phyloP scores from a whole-genome alignment of 768 basidiomycete genomes.

The Clitopilus passeckerianus region DNA sequence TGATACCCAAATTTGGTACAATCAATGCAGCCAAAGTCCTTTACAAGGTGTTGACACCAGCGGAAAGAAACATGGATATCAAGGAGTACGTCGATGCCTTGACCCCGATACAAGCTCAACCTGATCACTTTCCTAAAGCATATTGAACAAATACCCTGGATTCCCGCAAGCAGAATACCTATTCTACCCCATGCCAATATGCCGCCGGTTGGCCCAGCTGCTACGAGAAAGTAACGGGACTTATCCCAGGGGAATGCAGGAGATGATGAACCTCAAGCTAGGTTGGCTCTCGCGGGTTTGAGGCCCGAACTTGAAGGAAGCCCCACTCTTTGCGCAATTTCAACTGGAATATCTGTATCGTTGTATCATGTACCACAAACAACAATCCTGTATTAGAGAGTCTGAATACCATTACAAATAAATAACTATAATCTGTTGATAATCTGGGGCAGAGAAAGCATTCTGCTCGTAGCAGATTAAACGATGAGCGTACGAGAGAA shows the following conservation, averaged over 20 bases:
- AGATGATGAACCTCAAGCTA: slow-evolving; percentile 78
- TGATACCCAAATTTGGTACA: slow-evolving; percentile 57
- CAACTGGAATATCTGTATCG: not conserved
- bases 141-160: slow-evolving; percentile 68
- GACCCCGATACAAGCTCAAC: not conserved
- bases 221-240: slow-evolving; percentile 74
- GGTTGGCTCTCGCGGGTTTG: slow-evolving; percentile 63
- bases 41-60: slow-evolving; percentile 72
- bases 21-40: slow-evolving; percentile 79
- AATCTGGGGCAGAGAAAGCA: not conserved
- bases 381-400: too few species aligned
- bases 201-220: slow-evolving; percentile 61
- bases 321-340: not conserved
- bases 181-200: slow-evolving; percentile 76
- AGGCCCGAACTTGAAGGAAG: slow-evolving; percentile 2
- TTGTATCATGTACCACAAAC: not conserved
- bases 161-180: slow-evolving; percentile 89
- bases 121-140: slow-evolving; percentile 25
- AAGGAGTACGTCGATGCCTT: slow-evolving; percentile 36
- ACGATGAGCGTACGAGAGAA: slow-evolving; percentile 11
- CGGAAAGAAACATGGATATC: slow-evolving; percentile 45
- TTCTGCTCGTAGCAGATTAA: not conserved
- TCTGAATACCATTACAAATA: not conserved
- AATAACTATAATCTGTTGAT: not conserved
- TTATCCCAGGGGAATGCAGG: slow-evolving; percentile 71